Percentiles rank a stretch among this genome's conserved stretches.
These are phyloP conservation scores for Pestalotiopsis sp. DNA, from an alignment of 2,329 filamentous ascomycete species.

Conservation along the genomic window DNA sequence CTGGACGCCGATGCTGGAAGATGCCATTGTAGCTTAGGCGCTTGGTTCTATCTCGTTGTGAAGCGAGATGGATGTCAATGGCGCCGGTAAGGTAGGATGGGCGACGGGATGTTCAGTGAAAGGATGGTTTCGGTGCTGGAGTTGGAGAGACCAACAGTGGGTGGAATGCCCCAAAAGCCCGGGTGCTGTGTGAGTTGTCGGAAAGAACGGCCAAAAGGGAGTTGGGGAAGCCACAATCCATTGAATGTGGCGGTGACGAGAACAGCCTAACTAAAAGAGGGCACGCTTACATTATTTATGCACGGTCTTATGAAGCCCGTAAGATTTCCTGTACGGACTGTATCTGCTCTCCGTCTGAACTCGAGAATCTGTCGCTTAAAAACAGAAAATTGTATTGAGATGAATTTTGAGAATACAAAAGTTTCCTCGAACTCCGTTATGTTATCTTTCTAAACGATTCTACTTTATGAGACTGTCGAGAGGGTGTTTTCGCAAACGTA, in stretches of 20 bases:
- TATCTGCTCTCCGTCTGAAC: too few species aligned
- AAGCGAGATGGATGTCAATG: not conserved
- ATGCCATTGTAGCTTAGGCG: not conserved
- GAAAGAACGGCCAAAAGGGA: not conserved
- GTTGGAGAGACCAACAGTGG: not conserved
- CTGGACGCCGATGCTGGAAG: not conserved
- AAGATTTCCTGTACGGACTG: too few species aligned
- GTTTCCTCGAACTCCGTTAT: too few species aligned
- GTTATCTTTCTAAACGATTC: too few species aligned
- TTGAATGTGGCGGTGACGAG: not conserved
- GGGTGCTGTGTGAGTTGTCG: not conserved
- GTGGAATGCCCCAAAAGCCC: not conserved
- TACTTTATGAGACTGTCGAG: too few species aligned
- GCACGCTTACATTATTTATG: not conserved
- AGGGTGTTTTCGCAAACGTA: too few species aligned
- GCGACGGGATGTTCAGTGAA: not conserved
- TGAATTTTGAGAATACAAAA: too few species aligned
- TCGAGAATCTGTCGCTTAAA: too few species aligned
- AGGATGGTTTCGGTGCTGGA: not conserved
- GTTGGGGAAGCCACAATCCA: not conserved
- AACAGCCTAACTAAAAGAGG: not conserved
- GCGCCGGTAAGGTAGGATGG: not conserved
- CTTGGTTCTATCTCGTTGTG: not conserved
- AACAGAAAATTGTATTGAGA: too few species aligned
- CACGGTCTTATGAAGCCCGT: not conserved